These are phyloP conservation scores for Fraxinus ornus DNA, from an alignment of 305 asterid genomes.

Conservation along the genomic window DNA sequence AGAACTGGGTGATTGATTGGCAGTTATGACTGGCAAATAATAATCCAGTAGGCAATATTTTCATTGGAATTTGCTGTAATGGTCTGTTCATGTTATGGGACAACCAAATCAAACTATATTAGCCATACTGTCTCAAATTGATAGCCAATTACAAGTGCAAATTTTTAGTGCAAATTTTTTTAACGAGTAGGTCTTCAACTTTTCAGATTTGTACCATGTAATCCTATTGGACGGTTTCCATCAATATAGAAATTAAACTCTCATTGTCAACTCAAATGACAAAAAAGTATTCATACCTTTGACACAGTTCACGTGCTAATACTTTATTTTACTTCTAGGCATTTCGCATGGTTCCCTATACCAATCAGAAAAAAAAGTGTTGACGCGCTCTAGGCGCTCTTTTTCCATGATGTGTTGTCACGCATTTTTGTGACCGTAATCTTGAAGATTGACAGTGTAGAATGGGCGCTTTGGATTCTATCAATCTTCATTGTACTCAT, in stretches of 20 bases:
- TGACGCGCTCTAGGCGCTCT: background rate
- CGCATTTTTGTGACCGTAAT: too few relatives aligned
- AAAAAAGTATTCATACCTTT: background rate
- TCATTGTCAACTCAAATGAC: background rate
- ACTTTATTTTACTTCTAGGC: background rate
- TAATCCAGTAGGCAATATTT: background rate
- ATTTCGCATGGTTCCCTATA: background rate
- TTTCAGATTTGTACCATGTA: background rate
- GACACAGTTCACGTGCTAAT: too few relatives aligned
- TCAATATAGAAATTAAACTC: background rate
- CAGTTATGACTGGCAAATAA: background rate
- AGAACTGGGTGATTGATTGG: background rate
- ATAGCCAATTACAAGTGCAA: background rate
- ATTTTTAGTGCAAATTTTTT: too few relatives aligned
- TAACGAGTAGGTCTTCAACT: background rate
- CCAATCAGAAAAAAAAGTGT: background rate
- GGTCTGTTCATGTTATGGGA: background rate
- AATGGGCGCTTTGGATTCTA: background rate
- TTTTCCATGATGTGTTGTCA: too few relatives aligned
- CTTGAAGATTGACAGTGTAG: background rate
- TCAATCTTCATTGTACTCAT: background rate
- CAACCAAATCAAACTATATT: background rate
- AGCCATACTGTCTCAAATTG: background rate
- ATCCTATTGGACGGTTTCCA: background rate
- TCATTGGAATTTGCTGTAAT: background rate